Evolutionary conservation across 495 filamentous ascomycete genomes (phyloP), one percentile per base, ranked within the genome.

Genomic region (Penicillium manginii): DNA sequence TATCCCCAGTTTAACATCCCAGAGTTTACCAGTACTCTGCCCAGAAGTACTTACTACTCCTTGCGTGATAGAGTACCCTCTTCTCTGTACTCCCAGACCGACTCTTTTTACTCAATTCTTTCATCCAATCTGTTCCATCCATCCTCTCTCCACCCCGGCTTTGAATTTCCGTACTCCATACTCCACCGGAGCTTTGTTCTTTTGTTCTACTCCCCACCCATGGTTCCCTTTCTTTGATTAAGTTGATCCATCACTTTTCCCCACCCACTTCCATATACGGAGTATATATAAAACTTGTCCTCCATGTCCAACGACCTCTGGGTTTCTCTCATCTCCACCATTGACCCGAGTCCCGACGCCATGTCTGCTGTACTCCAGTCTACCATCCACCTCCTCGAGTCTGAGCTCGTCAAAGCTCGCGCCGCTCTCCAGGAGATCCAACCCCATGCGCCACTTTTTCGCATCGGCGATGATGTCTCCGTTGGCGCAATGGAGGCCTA

Each of bases 321-420:
- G 73, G 61, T 67, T 35, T 64, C 68, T 33, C 53, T 74, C 57
- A 66, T 69, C 52, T 69, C 69, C 59, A 61, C 70, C 40, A 74
- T 76, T 64, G 63, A 75, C 54, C 68, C 72, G 43, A 54, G 59
- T 33, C 60, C 56, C 57, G 69, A 71, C 67, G 60, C 68, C 57
- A 79, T 79, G 76, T 68, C 76, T 2, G 71, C 69, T 32, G 68
- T 76, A 32, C 69, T 78, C n/a, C 70, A 78, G 62, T 72, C 76
- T 1, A 80, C 77, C 11, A 78, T 78, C 17, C 64, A 77, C 55
- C 70, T 80, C 0, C 61, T 80, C 14, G 76, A 78, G 57, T 70
- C 71, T 3, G 77, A 80, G 63, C 66, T 80, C 45, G 68, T 71
- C 54, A 80, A 75, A 50, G 77, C 76, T 35, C 74, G 73, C 19